Conservation (phyloP, 1,139 yeast genomes). For the Candida dubliniensis region DNA sequence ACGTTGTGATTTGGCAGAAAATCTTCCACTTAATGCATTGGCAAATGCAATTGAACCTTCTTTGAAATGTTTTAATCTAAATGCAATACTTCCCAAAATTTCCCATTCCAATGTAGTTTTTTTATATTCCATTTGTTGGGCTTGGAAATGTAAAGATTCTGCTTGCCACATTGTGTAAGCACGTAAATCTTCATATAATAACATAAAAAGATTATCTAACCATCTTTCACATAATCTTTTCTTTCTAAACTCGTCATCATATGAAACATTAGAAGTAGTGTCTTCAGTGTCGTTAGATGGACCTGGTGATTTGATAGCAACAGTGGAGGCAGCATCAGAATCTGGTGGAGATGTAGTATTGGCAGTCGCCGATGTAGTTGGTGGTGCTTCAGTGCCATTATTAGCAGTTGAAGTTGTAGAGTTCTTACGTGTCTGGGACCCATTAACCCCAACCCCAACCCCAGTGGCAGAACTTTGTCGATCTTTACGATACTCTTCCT, state of each 20-base stretch:
- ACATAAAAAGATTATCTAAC: slow-evolving; percentile 86
- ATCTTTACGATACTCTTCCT: slow-evolving; percentile 74
- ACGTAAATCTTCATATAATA: slow-evolving; percentile 83
- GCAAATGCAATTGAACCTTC: slow-evolving; percentile 85
- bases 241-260: slow-evolving; percentile 52
- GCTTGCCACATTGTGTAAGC: slow-evolving; percentile 92
- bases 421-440: slow-evolving; percentile 16
- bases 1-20: slow-evolving; percentile 78
- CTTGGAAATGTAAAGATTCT: slow-evolving; percentile 62
- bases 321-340: slow-evolving; percentile 35
- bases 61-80: slow-evolving; percentile 72
- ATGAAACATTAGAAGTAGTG: slow-evolving; percentile 22
- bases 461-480: slow-evolving; percentile 20
- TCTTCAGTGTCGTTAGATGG: slow-evolving; percentile 17
- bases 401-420: slow-evolving; percentile 18
- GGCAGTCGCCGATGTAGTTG: slow-evolving; percentile 2
- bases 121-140: slow-evolving; percentile 70
- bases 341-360: slow-evolving; percentile 1
- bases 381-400: slow-evolving; percentile 1
- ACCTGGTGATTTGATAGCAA: slow-evolving; percentile 41
- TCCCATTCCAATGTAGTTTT: slow-evolving; percentile 95
- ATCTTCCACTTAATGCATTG: slow-evolving; percentile 72
- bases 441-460: slow-evolving; percentile 18
- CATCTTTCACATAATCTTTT: slow-evolving; percentile 93
- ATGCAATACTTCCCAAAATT: slow-evolving; percentile 78